Evolutionary conservation across 1,139 yeast genomes (phyloP), one percentile per base, ranked within the genome.

Genomic region (Pneumocystis oryctolagi): DNA sequence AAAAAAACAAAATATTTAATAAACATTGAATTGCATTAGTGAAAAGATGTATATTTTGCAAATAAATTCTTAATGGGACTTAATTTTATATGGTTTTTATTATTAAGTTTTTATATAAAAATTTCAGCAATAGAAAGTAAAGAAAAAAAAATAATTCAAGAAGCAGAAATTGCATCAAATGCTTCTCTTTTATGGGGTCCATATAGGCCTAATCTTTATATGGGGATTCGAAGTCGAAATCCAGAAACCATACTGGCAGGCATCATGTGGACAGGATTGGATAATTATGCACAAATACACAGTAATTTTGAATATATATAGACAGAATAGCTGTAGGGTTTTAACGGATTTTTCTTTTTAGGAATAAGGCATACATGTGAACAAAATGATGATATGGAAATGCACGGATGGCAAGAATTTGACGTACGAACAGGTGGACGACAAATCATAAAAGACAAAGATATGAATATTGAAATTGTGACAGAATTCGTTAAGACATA

Each of bases 361-460:
- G 76, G 78, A 31, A 72, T 86, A n/a, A 82, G 96, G 68, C 97
- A 92, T 73, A 79, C 82, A 64, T 89, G 90, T 70, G 92, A 87
- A 66, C 90, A 85, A 69, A 76, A 78, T 55, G 94, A 89, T 69
- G 80, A 83, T 60, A 79, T 89, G 78, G 79, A 78, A 56, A 84
- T 81, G 64, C 94, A 89, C 69, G 90, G 94, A 55, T 92, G 97
- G 97, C 79, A 83, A 28, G 77, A 79, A 60, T 92, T 85, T 72
- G 97, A 94, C 71, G 92, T 97, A 2, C 79, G 97, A 67, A 66
- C 75, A 32, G 99, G 98, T 40, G 98, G 99, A 0, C 77, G 81
- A 65, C 94, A 92, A 70, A 77, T 81, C 0, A 84, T 94, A 56
- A 76, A 79, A 59, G 98, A 92, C 72, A 73, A 76, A 31, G 86